phyloP scores from a whole-genome alignment of 23 red algal species.

The Gracilariopsis chorda region DNA sequence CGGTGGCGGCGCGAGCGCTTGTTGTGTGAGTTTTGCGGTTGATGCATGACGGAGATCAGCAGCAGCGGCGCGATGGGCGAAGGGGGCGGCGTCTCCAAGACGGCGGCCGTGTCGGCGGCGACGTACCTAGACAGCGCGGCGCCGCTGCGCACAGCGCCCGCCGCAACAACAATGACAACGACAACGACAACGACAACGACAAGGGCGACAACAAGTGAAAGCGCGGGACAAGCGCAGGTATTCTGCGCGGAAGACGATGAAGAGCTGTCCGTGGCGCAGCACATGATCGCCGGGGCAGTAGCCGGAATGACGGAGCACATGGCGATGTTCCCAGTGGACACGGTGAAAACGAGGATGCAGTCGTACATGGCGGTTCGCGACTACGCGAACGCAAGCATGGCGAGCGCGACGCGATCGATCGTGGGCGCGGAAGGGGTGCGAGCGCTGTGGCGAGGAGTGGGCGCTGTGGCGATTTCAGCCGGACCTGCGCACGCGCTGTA shows the following conservation, averaged over 20 bases:
- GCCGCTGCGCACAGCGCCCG: background rate
- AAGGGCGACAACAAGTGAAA: background rate
- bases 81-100: background rate
- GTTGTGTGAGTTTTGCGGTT: too few species aligned
- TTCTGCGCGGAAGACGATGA: constrained; percentile 50
- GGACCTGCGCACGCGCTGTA: constrained; percentile 95
- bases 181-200: too few species aligned
- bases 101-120: background rate
- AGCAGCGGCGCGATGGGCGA: background rate
- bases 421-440: constrained; percentile 33
- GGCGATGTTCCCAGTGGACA: constrained; percentile 90
- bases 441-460: constrained; percentile 74
- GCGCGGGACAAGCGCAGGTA: constrained; percentile 1
- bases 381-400: background rate
- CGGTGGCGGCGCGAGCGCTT: background rate
- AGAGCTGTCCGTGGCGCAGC: constrained; percentile 54
- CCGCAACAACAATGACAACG: too few species aligned
- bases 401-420: background rate
- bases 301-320: constrained; percentile 94
- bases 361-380: constrained; percentile 62
- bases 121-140: background rate
- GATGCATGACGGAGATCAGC: too few species aligned
- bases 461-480: constrained; percentile 78
- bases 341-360: constrained; percentile 98
- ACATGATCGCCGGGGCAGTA: constrained; percentile 90